These are phyloP conservation scores for Dactylellina cionopaga DNA, from an alignment of 2,329 filamentous ascomycete species.

Conservation along the genomic window DNA sequence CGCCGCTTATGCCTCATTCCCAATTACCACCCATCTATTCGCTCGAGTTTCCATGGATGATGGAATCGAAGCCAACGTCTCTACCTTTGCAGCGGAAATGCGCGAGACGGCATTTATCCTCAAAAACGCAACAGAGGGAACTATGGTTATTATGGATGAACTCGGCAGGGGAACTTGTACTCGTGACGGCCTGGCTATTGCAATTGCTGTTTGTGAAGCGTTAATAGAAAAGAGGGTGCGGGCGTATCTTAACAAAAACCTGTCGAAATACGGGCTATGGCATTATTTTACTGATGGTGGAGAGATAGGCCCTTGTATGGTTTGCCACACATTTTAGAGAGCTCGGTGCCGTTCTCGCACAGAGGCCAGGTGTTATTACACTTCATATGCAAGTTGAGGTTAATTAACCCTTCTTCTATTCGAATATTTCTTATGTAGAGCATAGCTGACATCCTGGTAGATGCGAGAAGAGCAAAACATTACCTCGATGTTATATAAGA, in stretches of 20 bases:
- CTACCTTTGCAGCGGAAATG: slow-evolving; percentile 95
- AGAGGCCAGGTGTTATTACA: slow-evolving; percentile 81
- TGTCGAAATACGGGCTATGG: slow-evolving; percentile 21
- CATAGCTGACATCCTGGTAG: slow-evolving; percentile 18
- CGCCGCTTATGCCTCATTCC: slow-evolving; percentile 81
- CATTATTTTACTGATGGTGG: slow-evolving; percentile 37
- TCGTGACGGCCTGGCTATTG: slow-evolving; percentile 86
- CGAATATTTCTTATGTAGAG: not conserved
- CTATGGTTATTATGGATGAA: slow-evolving; percentile 88
- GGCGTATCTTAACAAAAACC: too few species aligned
- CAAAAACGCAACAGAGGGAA: slow-evolving; percentile 78
- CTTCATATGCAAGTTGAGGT: slow-evolving; percentile 81
- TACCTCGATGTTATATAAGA: slow-evolving; percentile 89
- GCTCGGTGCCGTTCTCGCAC: slow-evolving; percentile 77
- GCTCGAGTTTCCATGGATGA: slow-evolving; percentile 88
- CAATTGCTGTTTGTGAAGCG: slow-evolving; percentile 87
- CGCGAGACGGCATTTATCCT: slow-evolving; percentile 93
- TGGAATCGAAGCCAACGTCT: slow-evolving; percentile 87
- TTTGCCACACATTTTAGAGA: slow-evolving; percentile 95
- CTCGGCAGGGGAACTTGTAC: slow-evolving; percentile 90
- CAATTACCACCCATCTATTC: slow-evolving; percentile 84
- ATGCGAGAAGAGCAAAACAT: slow-evolving; percentile 64
- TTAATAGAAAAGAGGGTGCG: slow-evolving; percentile 74
- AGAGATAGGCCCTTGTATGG: slow-evolving; percentile 75
- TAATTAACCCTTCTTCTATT: slow-evolving; percentile 55